Percentiles rank a stretch among this genome's conserved stretches.
Conservation (phyloP, 1,284 basidiomycete species). For the Mycosarcoma mackinlayi region DNA sequence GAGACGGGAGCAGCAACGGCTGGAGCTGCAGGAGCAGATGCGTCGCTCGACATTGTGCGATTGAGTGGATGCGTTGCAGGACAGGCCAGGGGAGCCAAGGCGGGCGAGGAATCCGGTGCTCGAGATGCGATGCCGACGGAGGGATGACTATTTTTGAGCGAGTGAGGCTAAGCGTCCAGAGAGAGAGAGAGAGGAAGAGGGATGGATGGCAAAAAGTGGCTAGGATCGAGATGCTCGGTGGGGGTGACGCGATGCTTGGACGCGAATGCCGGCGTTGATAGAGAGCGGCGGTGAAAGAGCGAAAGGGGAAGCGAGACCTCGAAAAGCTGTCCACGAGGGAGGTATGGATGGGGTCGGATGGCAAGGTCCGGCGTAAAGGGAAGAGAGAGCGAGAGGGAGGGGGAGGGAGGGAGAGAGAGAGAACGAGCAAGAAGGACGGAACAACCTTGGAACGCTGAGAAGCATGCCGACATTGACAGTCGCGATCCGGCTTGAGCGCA, state of each 20-base stretch:
- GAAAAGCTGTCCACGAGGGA: too few relatives aligned
- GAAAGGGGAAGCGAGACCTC: too few relatives aligned
- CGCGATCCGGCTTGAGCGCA: too few relatives aligned
- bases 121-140: not conserved
- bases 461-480: too few relatives aligned
- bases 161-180: too few relatives aligned
- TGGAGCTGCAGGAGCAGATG: conserved; percentile 7
- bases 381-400: conserved; percentile 1
- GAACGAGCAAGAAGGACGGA: not conserved
- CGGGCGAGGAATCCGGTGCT: too few relatives aligned
- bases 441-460: too few relatives aligned
- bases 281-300: too few relatives aligned
- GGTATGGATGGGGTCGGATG: too few relatives aligned
- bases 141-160: too few relatives aligned
- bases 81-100: not conserved
- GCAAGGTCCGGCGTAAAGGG: too few relatives aligned
- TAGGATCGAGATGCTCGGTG: not conserved
- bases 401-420: conserved; percentile 1
- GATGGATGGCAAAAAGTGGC: not conserved
- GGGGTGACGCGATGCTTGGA: not conserved
- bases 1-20: conserved; percentile 19
- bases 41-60: conserved; percentile 25
- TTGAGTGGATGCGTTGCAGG: not conserved
- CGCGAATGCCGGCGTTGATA: too few relatives aligned
- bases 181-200: not conserved